These are phyloP conservation scores for Globisporangium solare DNA, from an alignment of 352 stramenopile species.

Conservation along the genomic window DNA sequence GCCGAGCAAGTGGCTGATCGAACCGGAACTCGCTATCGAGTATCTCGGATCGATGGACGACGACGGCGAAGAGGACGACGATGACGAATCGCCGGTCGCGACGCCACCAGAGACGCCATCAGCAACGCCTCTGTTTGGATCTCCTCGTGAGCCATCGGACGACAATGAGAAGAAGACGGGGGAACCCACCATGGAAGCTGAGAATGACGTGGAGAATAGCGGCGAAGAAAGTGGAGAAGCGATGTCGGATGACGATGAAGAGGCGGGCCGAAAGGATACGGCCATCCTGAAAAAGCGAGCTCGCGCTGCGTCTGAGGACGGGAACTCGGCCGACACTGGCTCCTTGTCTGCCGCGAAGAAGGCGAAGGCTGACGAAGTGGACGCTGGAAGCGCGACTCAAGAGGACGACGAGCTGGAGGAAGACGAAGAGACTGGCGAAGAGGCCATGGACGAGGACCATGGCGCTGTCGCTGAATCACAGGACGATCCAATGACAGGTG, in stretches of 20 bases:
- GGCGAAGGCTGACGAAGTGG: conserved; percentile 15
- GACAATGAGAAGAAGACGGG: conserved; percentile 47
- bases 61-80: conserved; percentile 41
- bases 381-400: conserved; percentile 10
- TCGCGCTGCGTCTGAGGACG: conserved; percentile 23
- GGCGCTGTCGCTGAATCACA: conserved; percentile 9
- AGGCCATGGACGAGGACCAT: conserved; percentile 10
- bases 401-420: conserved; percentile 17
- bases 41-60: conserved; percentile 83
- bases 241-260: conserved; percentile 33
- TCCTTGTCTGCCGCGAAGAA: conserved; percentile 18
- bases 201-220: conserved; percentile 22
- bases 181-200: conserved; percentile 17
- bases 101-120: conserved; percentile 66
- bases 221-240: conserved; percentile 37
- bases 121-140: conserved; percentile 67
- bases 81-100: conserved; percentile 62
- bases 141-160: conserved; percentile 36
- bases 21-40: conserved; percentile 70
- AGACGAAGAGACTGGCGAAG: conserved; percentile 16
- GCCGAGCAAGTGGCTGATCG: conserved; percentile 78
- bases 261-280: conserved; percentile 30
- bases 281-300: conserved; percentile 55
- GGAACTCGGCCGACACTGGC: conserved; percentile 10
- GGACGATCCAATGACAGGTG: conserved; percentile 26